Evolutionary conservation across 208 protist genomes (phyloP), one percentile per base, ranked within the genome.

Genomic region (Vickermania ingenoplastis): DNA sequence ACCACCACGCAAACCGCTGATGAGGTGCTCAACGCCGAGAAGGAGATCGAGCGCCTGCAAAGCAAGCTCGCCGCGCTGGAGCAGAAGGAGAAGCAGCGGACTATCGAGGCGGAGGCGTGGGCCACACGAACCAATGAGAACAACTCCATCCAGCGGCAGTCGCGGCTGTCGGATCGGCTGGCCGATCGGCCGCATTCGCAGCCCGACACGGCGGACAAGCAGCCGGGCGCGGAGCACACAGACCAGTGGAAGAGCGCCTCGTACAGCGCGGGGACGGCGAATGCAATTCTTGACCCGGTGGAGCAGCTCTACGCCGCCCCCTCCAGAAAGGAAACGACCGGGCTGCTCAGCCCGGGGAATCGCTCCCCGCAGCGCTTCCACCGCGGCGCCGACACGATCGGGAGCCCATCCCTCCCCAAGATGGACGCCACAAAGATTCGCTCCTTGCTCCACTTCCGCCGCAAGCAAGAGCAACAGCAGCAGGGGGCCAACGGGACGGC

Each of bases 141-240:
- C 36, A 17, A 7, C 36, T 7, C 11, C 7, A 45, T 45, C 11
- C 36, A 45, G 36, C 36, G 36, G 11, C 36, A 45, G 36, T 17
- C 36, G 36, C 36, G 36, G 11, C 36, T 45, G 36, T 45, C 36
- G 36, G 36, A 45, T 45, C 36, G 36, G 11, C 17, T 45, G 7
- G 36, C 36, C 36, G 36, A 45, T 45, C 36, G 36, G 5, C 50
- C 50, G 50, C 50, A 54, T 28, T 54, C 50, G n/a, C 50, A 54
- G 36, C 36, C 36, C 36, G 17, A 45, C 36, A 45, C 7, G 11
- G 36, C 36, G 11, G 36, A 45, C 36, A 45, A 45, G 36, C 7
- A 45, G 17, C 36, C 36, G 36, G 11, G 17, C 11, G 11, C 36
- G 36, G 36, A 45, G 36, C n/a, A n/a, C n/a, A n/a, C n/a, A n/a